These are phyloP conservation scores for Syzygium syzygioides DNA, from an alignment of 441 rosid species.

Conservation along the genomic window DNA sequence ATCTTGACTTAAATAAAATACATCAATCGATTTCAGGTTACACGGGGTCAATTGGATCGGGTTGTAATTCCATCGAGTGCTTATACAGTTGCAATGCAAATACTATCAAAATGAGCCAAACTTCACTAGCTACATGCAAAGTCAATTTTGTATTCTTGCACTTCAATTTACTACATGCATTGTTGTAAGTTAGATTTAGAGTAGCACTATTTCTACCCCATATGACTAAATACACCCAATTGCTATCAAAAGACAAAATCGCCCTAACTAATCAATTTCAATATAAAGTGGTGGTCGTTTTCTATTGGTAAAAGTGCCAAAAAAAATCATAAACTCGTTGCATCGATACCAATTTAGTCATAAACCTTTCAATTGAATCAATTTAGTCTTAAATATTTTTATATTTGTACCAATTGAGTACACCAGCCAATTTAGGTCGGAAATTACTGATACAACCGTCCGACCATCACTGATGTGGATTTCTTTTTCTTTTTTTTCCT, in stretches of 20 bases:
- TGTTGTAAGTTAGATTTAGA: too few species aligned
- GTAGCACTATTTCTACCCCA: background rate
- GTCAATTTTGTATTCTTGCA: background rate
- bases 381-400: too few species aligned
- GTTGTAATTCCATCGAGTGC: background rate
- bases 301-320: too few species aligned
- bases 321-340: too few species aligned
- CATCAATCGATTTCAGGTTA: background rate
- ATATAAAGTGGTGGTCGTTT: background rate
- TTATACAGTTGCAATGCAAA: background rate
- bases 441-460: too few species aligned
- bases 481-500: too few species aligned
- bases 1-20: background rate
- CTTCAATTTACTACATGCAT: background rate
- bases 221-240: background rate
- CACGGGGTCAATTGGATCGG: background rate
- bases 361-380: too few species aligned
- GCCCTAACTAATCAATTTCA: background rate
- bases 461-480: too few species aligned
- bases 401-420: too few species aligned
- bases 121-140: background rate
- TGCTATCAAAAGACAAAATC: background rate
- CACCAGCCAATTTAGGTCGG: too few species aligned
- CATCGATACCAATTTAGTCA: too few species aligned
- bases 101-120: background rate